These are phyloP conservation scores for Salvia sclarea DNA, from an alignment of 305 asterid genomes.

Conservation along the genomic window DNA sequence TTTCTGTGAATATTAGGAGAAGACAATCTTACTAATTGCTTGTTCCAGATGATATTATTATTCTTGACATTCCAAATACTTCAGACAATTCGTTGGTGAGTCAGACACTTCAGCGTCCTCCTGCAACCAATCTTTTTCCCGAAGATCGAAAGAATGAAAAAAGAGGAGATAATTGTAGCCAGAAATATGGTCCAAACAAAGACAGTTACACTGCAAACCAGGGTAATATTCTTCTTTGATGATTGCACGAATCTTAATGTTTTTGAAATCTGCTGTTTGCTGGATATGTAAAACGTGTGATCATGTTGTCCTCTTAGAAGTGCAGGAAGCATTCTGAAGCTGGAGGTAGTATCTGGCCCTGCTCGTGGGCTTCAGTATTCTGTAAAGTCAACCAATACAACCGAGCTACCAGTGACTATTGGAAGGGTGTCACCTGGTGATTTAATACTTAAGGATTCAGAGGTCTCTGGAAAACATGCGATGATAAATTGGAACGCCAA, in stretches of 20 bases:
- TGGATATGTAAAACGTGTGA: slow-evolving; percentile 58
- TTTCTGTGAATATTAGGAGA: slow-evolving; percentile 24
- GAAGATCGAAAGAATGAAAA: slow-evolving; percentile 48
- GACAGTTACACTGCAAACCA: slow-evolving; percentile 49
- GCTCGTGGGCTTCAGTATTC: slow-evolving; percentile 71
- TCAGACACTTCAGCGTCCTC: slow-evolving; percentile 70
- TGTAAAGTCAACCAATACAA: slow-evolving; percentile 58
- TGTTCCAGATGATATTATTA: slow-evolving; percentile 81
- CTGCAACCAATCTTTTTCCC: slow-evolving; percentile 44
- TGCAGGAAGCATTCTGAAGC: slow-evolving; percentile 89
- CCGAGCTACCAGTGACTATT: slow-evolving; percentile 80
- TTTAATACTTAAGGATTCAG: slow-evolving; percentile 78
- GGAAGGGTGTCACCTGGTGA: slow-evolving; percentile 95
- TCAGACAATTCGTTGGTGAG: slow-evolving; percentile 61
- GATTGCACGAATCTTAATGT: slow-evolving; percentile 31
- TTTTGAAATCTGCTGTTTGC: slow-evolving; percentile 34
- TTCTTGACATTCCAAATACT: slow-evolving; percentile 78
- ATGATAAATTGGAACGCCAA: slow-evolving; percentile 81
- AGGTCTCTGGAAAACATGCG: slow-evolving; percentile 99
- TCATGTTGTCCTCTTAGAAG: slow-evolving; percentile 81
- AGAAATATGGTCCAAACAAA: slow-evolving; percentile 46
- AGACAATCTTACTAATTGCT: slow-evolving; percentile 33
- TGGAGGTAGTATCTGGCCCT: slow-evolving; percentile 96
- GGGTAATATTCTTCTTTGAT: slow-evolving; percentile 60
- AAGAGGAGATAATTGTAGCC: slow-evolving; percentile 51